Conservation (phyloP, 495 filamentous ascomycete genomes). For the Lophium mytilinum region DNA sequence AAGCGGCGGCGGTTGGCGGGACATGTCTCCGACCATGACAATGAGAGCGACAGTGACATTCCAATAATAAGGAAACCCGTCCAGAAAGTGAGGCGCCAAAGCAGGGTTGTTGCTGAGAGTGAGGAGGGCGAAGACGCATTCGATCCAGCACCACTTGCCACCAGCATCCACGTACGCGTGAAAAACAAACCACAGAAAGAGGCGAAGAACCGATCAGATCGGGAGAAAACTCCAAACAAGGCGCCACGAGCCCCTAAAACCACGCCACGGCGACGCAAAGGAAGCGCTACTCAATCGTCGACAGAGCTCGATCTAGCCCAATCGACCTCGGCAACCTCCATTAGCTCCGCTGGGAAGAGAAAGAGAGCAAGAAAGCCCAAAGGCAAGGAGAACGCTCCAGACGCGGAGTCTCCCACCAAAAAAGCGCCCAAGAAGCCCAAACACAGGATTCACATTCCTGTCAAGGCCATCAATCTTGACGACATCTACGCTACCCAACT, state of each 20-base stretch:
- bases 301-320: background rate
- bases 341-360: constrained; percentile 1
- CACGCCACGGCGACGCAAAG: background rate
- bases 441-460: constrained; percentile 28
- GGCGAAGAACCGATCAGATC: too few species aligned
- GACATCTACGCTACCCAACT: constrained; percentile 30
- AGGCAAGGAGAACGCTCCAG: background rate
- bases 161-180: too few species aligned
- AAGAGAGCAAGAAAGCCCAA: background rate
- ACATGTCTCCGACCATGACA: background rate
- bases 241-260: background rate
- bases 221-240: too few species aligned
- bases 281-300: background rate
- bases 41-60: background rate
- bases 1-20: constrained; percentile 15
- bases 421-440: constrained; percentile 2
- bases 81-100: background rate
- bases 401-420: background rate
- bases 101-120: background rate
- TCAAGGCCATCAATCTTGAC: constrained; percentile 10
- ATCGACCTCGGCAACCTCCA: constrained; percentile 5
- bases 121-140: background rate
- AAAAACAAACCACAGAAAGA: too few species aligned
- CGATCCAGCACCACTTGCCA: background rate
- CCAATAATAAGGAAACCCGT: constrained; percentile 3